phyloP scores from a whole-genome alignment of 2,329 filamentous ascomycete genomes.

The Colletotrichum filicis region DNA sequence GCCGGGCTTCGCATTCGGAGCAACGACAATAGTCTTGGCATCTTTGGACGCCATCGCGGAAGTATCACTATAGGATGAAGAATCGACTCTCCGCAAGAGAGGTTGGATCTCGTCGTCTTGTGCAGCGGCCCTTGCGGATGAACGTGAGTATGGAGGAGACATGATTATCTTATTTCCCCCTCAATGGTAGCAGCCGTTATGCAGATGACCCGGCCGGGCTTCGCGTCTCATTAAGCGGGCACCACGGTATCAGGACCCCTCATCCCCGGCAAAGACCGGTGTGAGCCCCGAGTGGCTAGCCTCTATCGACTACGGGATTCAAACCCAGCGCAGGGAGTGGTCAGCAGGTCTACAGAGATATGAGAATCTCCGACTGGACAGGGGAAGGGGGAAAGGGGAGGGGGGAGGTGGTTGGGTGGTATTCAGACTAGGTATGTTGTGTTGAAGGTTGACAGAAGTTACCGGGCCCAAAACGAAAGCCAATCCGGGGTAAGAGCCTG shows the following conservation, averaged over 20 bases:
- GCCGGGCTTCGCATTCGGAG: conserved; percentile 5
- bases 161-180: conserved; percentile 15
- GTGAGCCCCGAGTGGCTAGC: conserved; percentile 5
- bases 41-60: conserved; percentile 21
- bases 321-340: not conserved
- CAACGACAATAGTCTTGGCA: not conserved
- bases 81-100: not conserved
- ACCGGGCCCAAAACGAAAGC: not conserved
- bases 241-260: conserved; percentile 11
- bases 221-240: not conserved
- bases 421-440: not conserved
- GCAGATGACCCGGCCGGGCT: not conserved
- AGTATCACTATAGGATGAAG: not conserved
- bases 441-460: conserved; percentile 6
- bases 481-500: conserved; percentile 8
- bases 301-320: conserved; percentile 3
- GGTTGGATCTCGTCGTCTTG: conserved; percentile 24
- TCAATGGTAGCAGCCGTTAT: not conserved
- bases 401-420: conserved; percentile 2
- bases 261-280: conserved; percentile 19
- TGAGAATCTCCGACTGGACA: not conserved
- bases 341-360: not conserved
- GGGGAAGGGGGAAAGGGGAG: not conserved
- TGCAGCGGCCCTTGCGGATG: not conserved
- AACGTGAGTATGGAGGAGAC: conserved; percentile 1